Evolutionary conservation across 345 rosid genomes (phyloP), one percentile per base, ranked within the genome.

Genomic region (Salix udensis): DNA sequence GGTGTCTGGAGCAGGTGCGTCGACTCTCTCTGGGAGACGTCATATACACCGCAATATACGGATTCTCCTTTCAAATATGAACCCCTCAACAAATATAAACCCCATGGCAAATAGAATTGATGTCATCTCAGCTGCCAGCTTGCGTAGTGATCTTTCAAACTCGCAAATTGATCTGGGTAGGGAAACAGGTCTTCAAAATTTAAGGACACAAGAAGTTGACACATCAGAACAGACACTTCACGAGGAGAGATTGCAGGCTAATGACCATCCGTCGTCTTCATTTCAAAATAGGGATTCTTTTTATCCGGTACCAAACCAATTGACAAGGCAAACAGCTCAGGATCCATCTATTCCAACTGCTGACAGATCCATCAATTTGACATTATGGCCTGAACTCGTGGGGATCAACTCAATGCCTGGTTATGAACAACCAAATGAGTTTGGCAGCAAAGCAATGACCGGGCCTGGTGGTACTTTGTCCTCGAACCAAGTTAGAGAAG

Each of bases 11-110:
- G 83, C 86, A 36, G 94, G 94, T 64, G 94, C 94, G 55, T 80
- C 94, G 24, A 96, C 99, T 19, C 82, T 94, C 65, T 87, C 95
- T 2, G 88, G 89, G 34, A 89, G 99, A 70, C 91, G 99, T 61
- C 85, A 88, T 89, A 82, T 90, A 83, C 94, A 94, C 71, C 92
- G 98, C 30, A 97, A 88, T 75, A 92, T 94, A 77, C 97, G 92
- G 61, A 89, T 84, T 64, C 85, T 93, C 68, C 87, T 91, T 76
- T 84, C 91, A 28, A 67, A 79, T 62, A 90, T 80, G 28, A 58
- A 58, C 3, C 64, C 64, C 12, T 58, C 28, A 23, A 23, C 64
- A 80, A 88, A 98, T 73, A 80, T 85, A 79, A 64, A 70, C 74
- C 71, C 50, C 71, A 60, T 88, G 86, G 76, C 88, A 70, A 70